These are phyloP conservation scores for Prunus kanzakura DNA, from an alignment of 306 rosid species.

Conservation along the genomic window DNA sequence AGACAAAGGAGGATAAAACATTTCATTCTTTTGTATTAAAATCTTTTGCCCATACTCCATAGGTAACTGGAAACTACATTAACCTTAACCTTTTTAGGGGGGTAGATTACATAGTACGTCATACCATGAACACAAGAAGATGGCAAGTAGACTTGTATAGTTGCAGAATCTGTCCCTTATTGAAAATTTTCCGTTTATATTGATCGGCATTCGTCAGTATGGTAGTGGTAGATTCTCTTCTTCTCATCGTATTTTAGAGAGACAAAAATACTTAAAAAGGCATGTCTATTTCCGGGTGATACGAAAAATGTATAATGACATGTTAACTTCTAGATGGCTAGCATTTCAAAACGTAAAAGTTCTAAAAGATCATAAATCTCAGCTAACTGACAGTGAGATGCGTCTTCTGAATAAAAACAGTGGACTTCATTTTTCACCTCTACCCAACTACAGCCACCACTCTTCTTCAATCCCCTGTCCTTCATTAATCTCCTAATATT, in stretches of 20 bases:
- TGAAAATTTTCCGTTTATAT: neutral
- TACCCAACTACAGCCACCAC: constrained; percentile 10
- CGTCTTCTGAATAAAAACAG: constrained; percentile 12
- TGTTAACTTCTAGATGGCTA: neutral
- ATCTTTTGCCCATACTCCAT: neutral
- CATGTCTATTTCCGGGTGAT: too few relatives aligned
- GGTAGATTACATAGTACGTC: constrained; percentile 1
- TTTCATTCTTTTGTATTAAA: neutral
- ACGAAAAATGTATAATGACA: too few relatives aligned
- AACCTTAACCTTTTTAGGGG: neutral
- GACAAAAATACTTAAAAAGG: too few relatives aligned
- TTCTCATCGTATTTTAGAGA: neutral
- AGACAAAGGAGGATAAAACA: neutral
- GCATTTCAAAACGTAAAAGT: constrained; percentile 1
- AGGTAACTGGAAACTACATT: neutral
- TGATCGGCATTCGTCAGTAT: neutral
- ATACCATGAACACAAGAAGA: neutral
- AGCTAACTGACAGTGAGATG: constrained; percentile 10
- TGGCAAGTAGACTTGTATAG: neutral
- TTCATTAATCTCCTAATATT: constrained; percentile 6
- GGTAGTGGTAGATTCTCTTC: neutral
- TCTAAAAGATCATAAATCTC: neutral
- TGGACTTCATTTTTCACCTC: constrained; percentile 9
- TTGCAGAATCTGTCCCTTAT: neutral
- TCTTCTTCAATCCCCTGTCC: constrained; percentile 10